Base-by-base conservation (phyloP, 1,284 basidiomycete species). In the Trichosporon sp. region DNA sequence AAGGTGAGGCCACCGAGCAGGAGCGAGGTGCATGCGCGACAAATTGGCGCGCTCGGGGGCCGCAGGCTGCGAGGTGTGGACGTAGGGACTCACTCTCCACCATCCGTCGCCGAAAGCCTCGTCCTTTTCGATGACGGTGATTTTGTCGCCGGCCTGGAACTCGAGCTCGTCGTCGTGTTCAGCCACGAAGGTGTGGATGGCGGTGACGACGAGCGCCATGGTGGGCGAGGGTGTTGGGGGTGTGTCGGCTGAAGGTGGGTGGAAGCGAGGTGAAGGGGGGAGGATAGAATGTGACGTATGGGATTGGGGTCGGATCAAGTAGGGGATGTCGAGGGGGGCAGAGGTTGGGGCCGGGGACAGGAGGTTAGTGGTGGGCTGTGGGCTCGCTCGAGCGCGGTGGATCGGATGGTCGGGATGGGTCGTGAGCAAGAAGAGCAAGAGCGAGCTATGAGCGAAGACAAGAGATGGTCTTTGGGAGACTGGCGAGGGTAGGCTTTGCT, bases 51-150 rank as follows among this genome's bases (percentile, higher is more conserved):
- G 47, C 47, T 23, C 47, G 51, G 23, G 21, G 21, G 25, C 8
- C 25, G 44, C n/a, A n/a, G 25, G 23, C 29, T 27, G 21, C 29
- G 23, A 25, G 23, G 9, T 53, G 23, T 53, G 51, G 35, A 15
- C n/a, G 15, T 15, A 38, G 15, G 35, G 38, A 86, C 91, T 83
- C 77, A 95, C 95, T 88, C 93, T 91, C 93, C 93, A 98, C 96
- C 96, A 99, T n/a, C 96, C 96, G 82, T 99, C 96, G 53, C 89
- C 89, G 80, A 94, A 99, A 69, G 89, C 85, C 73, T 99, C 96
- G 81, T 99, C 96, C 84, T 89, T 92, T 85, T 99, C 95, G 53
- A 98, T 74, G 56, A 99, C 89, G 77, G 92, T 88, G 77, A 99
- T 94, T 72, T 88, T 86, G 75, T 98, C 93, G 8, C 95, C 95